Evolutionary conservation across 2,329 filamentous ascomycete genomes (phyloP).

Genomic region (Chaetomiaceae sp.): DNA sequence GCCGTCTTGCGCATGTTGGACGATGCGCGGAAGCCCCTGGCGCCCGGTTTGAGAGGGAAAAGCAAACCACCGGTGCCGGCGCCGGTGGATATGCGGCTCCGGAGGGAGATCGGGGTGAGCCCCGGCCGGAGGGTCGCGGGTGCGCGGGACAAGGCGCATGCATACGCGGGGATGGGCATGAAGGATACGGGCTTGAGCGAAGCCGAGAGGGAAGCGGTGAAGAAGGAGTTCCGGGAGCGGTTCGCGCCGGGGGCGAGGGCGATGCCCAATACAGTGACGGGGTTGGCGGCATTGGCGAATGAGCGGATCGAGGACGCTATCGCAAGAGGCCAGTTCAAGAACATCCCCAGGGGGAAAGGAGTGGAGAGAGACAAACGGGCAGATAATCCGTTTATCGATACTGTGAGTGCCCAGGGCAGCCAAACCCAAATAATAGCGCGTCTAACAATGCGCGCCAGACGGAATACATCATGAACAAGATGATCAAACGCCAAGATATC

Average conservation of each 20-base stretch:
- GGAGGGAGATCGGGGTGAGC: conserved; percentile 36
- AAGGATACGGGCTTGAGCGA: conserved; percentile 56
- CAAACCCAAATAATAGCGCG: no score
- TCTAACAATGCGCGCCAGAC: conserved; percentile 42
- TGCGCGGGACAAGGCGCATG: conserved; percentile 54
- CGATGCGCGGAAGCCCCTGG: conserved; percentile 70
- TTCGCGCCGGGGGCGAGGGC: conserved; percentile 69
- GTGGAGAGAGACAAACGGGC: conserved; percentile 79
- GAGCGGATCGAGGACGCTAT: conserved; percentile 90
- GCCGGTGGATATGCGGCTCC: conserved; percentile 51
- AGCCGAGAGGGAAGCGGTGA: conserved; percentile 66
- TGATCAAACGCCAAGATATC: conserved; percentile 93
- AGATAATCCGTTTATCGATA: conserved; percentile 86
- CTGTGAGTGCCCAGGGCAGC: conserved; percentile 33
- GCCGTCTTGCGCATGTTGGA: conserved; percentile 79
- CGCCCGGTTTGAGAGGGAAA: conserved; percentile 44
- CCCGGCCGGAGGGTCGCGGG: conserved; percentile 47
- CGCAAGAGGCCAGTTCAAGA: conserved; percentile 76
- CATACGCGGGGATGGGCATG: conserved; percentile 47
- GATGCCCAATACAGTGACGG: conserved; percentile 72
- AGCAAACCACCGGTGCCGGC: conserved; percentile 38
- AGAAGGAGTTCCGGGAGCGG: conserved; percentile 71
- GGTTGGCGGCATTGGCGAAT: conserved; percentile 79
- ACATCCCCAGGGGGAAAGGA: conserved; percentile 74
- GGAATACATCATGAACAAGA: conserved; percentile 97